A percentile compares a stretch with the other conserved stretches of the same genome.
These are phyloP conservation scores for Talaromyces sp. DNA, from an alignment of 2,329 filamentous ascomycete species.

Conservation along the genomic window DNA sequence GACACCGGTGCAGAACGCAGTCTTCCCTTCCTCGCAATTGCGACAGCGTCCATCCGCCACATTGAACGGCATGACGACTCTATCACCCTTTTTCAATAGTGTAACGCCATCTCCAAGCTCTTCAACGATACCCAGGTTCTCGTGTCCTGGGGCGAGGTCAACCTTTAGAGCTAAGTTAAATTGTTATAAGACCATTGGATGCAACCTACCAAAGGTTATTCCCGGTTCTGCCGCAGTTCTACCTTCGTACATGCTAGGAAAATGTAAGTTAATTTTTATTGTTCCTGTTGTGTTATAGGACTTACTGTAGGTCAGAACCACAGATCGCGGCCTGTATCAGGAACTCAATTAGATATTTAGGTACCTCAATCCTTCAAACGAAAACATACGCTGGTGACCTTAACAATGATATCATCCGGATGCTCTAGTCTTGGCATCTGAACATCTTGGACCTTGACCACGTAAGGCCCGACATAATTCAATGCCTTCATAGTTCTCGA, in stretches of 20 bases:
- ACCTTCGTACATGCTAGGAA: conserved; percentile 55
- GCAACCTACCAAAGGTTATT: conserved; percentile 49
- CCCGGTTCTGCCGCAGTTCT: conserved; percentile 58
- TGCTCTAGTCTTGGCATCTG: conserved; percentile 55
- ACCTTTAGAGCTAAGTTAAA: too few species aligned
- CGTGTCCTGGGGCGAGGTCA: conserved; percentile 33
- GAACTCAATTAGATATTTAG: conserved; percentile 35
- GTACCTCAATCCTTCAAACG: neutral
- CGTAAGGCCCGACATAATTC: conserved; percentile 58
- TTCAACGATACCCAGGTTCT: conserved; percentile 56
- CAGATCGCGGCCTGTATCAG: too few species aligned
- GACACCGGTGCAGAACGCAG: conserved; percentile 61
- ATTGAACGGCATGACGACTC: conserved; percentile 62
- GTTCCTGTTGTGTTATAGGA: neutral
- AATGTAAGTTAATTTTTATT: too few species aligned
- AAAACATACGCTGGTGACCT: conserved; percentile 55
- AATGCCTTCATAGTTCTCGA: conserved; percentile 55
- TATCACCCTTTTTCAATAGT: conserved; percentile 56
- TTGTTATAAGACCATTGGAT: too few species aligned
- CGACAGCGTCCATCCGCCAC: conserved; percentile 59
- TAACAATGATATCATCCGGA: conserved; percentile 61
- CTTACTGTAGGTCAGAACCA: conserved; percentile 44
- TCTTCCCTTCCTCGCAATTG: conserved; percentile 60
- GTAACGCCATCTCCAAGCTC: conserved; percentile 56
- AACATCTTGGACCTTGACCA: conserved; percentile 58